Base-by-base conservation (phyloP, 2,329 filamentous ascomycete genomes). In the Sphaerulina vaccinii region DNA sequence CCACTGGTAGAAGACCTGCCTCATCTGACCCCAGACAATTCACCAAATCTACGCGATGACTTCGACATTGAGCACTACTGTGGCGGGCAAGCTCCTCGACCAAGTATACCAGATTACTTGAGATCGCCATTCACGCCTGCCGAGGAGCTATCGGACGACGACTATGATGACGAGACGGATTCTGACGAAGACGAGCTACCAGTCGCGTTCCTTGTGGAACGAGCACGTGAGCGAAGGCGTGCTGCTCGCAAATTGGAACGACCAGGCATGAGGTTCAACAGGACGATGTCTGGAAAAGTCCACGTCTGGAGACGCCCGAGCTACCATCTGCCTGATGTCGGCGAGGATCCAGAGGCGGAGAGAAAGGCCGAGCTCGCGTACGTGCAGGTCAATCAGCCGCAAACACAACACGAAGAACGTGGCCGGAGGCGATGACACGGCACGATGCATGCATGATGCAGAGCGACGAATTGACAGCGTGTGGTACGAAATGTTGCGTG, bases 261-360 rank as follows among this genome's bases (percentile, higher is more conserved):
- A 10, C 65, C 65, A 5, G 65, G 65, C 19, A 51, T 68, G 27
- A 49, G 62, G 10, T 57, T 62, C 41, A 57, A 55, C 15, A 49
- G 64, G 15, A 67, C 65, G 11, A 53, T 68, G 56, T 65, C 61
- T 1, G 65, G 65, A n/a, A 65, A 64, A 45, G 24, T 54, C 29
- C 65, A 68, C 44, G 55, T 57, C 7, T 68, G 65, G 65, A 42
- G 56, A 33, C 54, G 64, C 44, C 65, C 65, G n/a, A 60, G 62
- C 42, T 57, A 52, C 45, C 52, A 63, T 18, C 55, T 68, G 7
- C 62, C 60, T 40, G 48, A 64, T 6, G 55, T 67, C 8, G 58
- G 61, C 13, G 65, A 68, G 41, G 59, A 62, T 15, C 40, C 54
- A 16, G 65, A 64, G 35, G 64, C 55, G 11, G 64, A 64, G 51